A percentile compares a stretch with the other conserved stretches of the same genome.
Evolutionary conservation across 2,329 filamentous ascomycete genomes (phyloP).

Genomic region (Pseudogymnoascus destructans): DNA sequence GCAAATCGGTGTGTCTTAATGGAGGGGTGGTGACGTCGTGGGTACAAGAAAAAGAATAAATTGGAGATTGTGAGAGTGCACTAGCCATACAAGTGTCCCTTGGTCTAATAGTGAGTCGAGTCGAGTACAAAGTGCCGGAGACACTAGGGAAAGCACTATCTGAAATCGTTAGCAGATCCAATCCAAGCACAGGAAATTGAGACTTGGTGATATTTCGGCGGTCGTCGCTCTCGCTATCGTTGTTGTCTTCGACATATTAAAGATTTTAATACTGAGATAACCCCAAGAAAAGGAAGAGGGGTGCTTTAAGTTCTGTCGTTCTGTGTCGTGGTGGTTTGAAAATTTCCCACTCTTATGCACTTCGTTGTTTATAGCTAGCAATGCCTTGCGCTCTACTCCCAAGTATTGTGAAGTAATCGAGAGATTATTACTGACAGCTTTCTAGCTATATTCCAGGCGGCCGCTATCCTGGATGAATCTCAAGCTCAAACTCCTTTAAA

Average conservation of each 20-base stretch:
- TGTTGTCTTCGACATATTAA: background rate
- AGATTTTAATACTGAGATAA: background rate
- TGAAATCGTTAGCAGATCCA: background rate
- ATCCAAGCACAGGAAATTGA: background rate
- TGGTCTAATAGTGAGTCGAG: background rate
- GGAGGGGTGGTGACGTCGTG: background rate
- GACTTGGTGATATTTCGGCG: conserved; percentile 17
- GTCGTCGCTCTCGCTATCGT: background rate
- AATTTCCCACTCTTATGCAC: conserved; percentile 18
- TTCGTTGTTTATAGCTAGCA: background rate
- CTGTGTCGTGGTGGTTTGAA: too few species aligned
- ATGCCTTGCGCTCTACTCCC: background rate
- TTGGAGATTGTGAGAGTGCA: background rate
- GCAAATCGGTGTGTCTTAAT: background rate
- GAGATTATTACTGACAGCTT: background rate
- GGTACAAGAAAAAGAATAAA: background rate
- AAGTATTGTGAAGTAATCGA: background rate
- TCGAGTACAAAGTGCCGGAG: background rate
- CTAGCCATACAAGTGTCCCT: background rate
- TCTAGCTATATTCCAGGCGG: background rate
- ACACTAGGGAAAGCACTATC: background rate
- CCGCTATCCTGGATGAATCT: conserved; percentile 32
- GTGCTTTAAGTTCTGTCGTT: background rate
- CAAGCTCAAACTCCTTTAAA: conserved; percentile 38
- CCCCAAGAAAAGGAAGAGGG: background rate